Base-by-base conservation (phyloP, 2,329 filamentous ascomycete genomes). In the Hypoxylon sp. region DNA sequence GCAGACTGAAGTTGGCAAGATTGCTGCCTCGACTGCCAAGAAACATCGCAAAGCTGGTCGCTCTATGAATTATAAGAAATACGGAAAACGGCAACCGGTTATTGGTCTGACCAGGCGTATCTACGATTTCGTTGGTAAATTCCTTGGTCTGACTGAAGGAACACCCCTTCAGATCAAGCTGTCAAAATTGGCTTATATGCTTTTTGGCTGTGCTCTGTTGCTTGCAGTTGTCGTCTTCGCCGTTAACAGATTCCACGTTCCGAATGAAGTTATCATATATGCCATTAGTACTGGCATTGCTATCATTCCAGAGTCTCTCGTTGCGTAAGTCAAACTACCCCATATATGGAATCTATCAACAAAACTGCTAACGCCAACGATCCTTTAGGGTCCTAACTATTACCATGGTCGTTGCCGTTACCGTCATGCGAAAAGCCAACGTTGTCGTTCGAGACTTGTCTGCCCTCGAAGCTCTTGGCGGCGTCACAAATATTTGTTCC, bases 121-220 rank as follows among this genome's bases (percentile, higher is more conserved):
- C 30, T 85, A 83, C 63, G 82, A 85, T 71, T 79, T 82, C 17
- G 70, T 85, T 48, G 85, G 86, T 70, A 86, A 87, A 77, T 89
- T 90, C 72, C 83, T 91, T 58, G 89, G 86, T 52, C 75, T 88
- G 25, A 86, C 84, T 3, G 84, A 90, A 65, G 93, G 93, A 30
- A 96, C 93, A 1, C 93, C 93, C 2, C 82, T 96, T 52, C 92
- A 94, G 79, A 87, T 90, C 70, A 94, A 93, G 79, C 83, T 96
- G 55, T 91, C 91, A 65, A 91, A 92, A 73, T 85, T 96, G 65
- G 93, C 93, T 10, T 90, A 94, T 62, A 81, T 92, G 6, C 87
- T 96, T 2, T 94, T 95, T 75, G 89, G 86, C 50, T 89, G 92
- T 66, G 93, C 86, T n/a, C 77, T 88, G 10, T 75, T 87, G 19